Conservation (phyloP, 306 rosid species). For the Styphnolobium japonicum region DNA sequence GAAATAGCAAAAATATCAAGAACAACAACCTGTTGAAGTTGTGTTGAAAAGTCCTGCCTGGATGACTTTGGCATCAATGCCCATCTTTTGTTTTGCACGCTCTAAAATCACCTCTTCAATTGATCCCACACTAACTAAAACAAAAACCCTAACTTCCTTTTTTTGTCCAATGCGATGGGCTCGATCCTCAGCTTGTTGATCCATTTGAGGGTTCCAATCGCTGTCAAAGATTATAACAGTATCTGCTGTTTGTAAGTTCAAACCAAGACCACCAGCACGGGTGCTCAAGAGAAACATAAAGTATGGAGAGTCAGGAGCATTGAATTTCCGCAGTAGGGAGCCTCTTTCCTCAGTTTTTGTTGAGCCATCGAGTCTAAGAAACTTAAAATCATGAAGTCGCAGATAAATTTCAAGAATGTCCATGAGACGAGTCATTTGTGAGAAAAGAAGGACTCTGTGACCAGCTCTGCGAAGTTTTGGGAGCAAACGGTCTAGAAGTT, state of each 20-base stretch:
- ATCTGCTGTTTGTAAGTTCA: constrained; percentile 87
- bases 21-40: constrained; percentile 83
- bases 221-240: constrained; percentile 89
- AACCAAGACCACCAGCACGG: constrained; percentile 94
- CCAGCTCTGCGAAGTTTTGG: constrained; percentile 79
- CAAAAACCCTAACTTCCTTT: constrained; percentile 91
- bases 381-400: constrained; percentile 64
- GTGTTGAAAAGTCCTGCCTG: constrained; percentile 93
- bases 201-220: constrained; percentile 98
- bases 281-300: constrained; percentile 95
- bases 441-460: constrained; percentile 79
- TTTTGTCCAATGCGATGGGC: constrained; percentile 94
- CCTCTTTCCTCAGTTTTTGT: constrained; percentile 89
- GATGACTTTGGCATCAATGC: constrained; percentile 94
- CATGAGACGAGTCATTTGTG: constrained; percentile 91
- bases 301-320: constrained; percentile 77
- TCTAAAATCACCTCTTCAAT: constrained; percentile 93
- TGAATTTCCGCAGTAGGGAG: constrained; percentile 58
- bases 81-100: constrained; percentile 98
- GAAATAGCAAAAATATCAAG: constrained; percentile 5
- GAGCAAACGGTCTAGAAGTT: constrained; percentile 85
- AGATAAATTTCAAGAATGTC: constrained; percentile 78
- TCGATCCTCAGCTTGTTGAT: constrained; percentile 96
- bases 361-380: constrained; percentile 82
- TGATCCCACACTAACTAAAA: constrained; percentile 89